Percentiles rank a stretch among this genome's conserved stretches.
Conservation (phyloP, 2,329 filamentous ascomycete species). For the Thermomyces lanuginosus region DNA sequence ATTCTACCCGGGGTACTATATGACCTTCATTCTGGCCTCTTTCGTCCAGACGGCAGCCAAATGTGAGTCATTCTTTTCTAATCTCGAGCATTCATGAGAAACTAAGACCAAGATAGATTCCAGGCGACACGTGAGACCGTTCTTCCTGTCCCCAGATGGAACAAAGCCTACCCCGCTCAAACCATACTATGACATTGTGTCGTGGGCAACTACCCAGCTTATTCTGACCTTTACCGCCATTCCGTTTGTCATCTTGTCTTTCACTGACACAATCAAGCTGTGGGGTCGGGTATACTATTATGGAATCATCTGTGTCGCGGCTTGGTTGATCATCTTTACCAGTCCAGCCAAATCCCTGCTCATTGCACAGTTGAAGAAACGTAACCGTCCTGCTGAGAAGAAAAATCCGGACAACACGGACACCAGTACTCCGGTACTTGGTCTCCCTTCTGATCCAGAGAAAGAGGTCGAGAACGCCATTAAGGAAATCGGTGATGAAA, state of each 20-base stretch:
- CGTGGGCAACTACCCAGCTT: conserved; percentile 61
- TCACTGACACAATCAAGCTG: conserved; percentile 52
- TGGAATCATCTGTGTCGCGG: conserved; percentile 49
- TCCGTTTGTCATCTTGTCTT: conserved; percentile 69
- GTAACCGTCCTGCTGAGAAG: conserved; percentile 31
- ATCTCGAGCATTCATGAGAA: conserved; percentile 4
- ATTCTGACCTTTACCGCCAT: conserved; percentile 66
- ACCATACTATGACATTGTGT: conserved; percentile 68
- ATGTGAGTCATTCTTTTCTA: conserved; percentile 42
- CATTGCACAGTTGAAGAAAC: conserved; percentile 41
- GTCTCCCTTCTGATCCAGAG: conserved; percentile 61
- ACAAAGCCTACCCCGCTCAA: conserved; percentile 54
- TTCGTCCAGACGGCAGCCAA: conserved; percentile 89
- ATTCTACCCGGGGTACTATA: conserved; percentile 92
- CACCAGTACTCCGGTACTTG: conserved; percentile 63
- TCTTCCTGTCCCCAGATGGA: conserved; percentile 72
- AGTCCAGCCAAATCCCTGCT: conserved; percentile 55
- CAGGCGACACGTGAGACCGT: conserved; percentile 75
- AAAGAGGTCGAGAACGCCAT: conserved; percentile 64
- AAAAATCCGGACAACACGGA: too few species aligned
- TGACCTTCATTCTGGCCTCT: conserved; percentile 75
- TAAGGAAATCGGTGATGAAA: conserved; percentile 55
- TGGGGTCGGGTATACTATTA: conserved; percentile 90
- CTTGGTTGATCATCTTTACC: conserved; percentile 58
- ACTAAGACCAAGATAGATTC: conserved; percentile 45